Base-by-base conservation (phyloP, 1,284 basidiomycete genomes). In the Papiliotrema terrestris region DNA sequence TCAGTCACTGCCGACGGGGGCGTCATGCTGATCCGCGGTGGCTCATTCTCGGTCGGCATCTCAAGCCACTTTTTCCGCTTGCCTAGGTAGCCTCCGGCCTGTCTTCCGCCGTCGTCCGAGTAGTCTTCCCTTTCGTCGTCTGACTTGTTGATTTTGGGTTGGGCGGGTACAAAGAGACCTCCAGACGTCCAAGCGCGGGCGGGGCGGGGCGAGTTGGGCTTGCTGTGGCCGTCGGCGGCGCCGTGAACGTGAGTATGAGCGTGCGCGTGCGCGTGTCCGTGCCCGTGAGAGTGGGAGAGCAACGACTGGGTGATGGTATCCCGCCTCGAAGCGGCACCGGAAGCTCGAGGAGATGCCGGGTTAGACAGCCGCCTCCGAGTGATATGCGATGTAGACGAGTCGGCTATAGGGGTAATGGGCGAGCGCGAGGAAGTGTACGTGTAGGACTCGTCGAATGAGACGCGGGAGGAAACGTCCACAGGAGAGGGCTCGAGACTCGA, bases 101-200 rank as follows among this genome's bases (percentile, higher is more conserved):
- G 43, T 25, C 17, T 45, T 17, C 19, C n/a, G n/a, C 25, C 19
- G 20, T 45, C 43, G 46, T 36, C 22, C 20, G 32, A 37, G 32
- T 37, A 32, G 3, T 49, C 37, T 39, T 49, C 48, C 25, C 48
- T 49, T 20, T 49, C 48, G 48, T 49, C 48, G 48, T 49, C 48
- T 15, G 25, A 35, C 19, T 49, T 49, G 48, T 41, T 49, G 11
- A 23, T 15, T 23, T 37, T 49, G 37, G 20, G 14, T 14, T n/a
- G 20, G 20, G 6, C 32, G 35, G 37, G n/a, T 13, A 36, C 25
- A 14, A 49, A 26, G 17, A 22, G 29, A 23, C n/a, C 19, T 22
- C 35, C 19, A 19, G 32, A 19, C 15, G 35, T 15, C 48, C 48
- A 49, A 32, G 45, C 25, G 8, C 44, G 44, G 8, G n/a, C 15